A percentile compares a stretch with the other conserved stretches of the same genome.
phyloP scores from a whole-genome alignment of 352 stramenopile species.

The Phytopythium oedochilum region DNA sequence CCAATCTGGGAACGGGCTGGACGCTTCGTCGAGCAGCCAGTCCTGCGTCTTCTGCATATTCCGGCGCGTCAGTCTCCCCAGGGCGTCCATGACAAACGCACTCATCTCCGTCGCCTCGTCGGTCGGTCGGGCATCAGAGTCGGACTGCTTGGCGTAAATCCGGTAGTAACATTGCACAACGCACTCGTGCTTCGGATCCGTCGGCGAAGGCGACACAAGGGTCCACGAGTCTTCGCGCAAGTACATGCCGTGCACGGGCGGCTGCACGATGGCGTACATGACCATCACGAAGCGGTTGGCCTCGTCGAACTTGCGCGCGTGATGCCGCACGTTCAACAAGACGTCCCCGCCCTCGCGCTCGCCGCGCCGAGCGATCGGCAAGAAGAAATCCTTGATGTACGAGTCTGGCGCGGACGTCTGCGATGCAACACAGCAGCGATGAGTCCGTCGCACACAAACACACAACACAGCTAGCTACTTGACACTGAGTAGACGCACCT shows the following conservation, averaged over 20 bases:
- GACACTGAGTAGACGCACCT: background rate
- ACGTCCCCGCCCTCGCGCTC: slow-evolving; percentile 1
- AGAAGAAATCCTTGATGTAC: slow-evolving; percentile 7
- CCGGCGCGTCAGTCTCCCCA: background rate
- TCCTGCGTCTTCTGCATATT: slow-evolving; percentile 9
- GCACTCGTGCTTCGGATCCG: slow-evolving; percentile 1
- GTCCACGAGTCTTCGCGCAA: slow-evolving; percentile 8
- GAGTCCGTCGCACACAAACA: background rate
- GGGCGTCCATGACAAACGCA: slow-evolving; percentile 3
- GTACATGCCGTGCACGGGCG: background rate
- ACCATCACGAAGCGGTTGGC: slow-evolving; percentile 5
- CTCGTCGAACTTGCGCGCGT: slow-evolving; percentile 8
- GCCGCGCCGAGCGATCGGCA: background rate
- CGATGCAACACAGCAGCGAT: background rate
- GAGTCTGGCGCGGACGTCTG: slow-evolving; percentile 1
- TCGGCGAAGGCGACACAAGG: background rate
- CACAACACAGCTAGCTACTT: no score
- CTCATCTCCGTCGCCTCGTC: slow-evolving; percentile 2
- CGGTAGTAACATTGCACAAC: slow-evolving; percentile 6
- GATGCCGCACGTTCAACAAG: slow-evolving; percentile 6
- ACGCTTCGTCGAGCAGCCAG: slow-evolving; percentile 5
- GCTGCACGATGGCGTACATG: slow-evolving; percentile 8
- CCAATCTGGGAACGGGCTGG: slow-evolving; percentile 6
- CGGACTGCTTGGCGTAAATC: slow-evolving; percentile 3
- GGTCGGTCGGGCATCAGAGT: background rate